Evolutionary conservation across 2,329 filamentous ascomycete species (phyloP).

Genomic region (Aspergillus caelatus): DNA sequence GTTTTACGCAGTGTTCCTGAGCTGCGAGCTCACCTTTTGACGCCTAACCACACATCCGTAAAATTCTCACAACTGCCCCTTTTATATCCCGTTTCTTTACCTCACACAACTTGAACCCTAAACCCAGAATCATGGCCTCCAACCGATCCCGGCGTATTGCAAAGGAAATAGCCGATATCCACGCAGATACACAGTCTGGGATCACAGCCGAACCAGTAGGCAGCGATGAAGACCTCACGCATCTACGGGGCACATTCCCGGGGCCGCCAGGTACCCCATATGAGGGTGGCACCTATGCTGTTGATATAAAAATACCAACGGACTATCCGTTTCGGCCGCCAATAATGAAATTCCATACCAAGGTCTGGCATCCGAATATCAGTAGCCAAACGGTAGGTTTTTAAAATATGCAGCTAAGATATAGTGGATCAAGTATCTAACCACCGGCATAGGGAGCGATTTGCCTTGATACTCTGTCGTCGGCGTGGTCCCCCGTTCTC

Average conservation of each 20-base stretch:
- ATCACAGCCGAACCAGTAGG: conserved; percentile 69
- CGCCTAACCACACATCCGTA: background rate
- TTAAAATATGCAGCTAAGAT: too few relatives aligned
- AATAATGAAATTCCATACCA: conserved; percentile 86
- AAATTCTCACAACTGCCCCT: background rate
- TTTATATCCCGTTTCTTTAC: background rate
- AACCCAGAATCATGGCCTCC: conserved; percentile 51
- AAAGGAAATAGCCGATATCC: conserved; percentile 54
- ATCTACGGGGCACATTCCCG: conserved; percentile 79
- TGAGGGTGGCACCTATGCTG: conserved; percentile 76
- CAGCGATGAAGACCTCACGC: conserved; percentile 71
- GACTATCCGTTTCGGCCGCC: conserved; percentile 95
- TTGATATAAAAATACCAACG: conserved; percentile 84
- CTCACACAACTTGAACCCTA: background rate
- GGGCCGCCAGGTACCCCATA: conserved; percentile 94
- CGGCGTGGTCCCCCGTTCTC: conserved; percentile 91
- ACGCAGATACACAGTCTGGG: conserved; percentile 71
- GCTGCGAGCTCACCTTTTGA: background rate
- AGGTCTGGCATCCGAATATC: conserved; percentile 96
- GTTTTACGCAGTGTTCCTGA: background rate
- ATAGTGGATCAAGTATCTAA: background rate
- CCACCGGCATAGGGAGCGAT: conserved; percentile 77
- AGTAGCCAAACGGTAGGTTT: conserved; percentile 82
- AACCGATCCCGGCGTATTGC: conserved; percentile 60
- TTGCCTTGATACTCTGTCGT: conserved; percentile 88